Conservation (phyloP, 2,329 filamentous ascomycete genomes). For the Remersonia thermophila region DNA sequence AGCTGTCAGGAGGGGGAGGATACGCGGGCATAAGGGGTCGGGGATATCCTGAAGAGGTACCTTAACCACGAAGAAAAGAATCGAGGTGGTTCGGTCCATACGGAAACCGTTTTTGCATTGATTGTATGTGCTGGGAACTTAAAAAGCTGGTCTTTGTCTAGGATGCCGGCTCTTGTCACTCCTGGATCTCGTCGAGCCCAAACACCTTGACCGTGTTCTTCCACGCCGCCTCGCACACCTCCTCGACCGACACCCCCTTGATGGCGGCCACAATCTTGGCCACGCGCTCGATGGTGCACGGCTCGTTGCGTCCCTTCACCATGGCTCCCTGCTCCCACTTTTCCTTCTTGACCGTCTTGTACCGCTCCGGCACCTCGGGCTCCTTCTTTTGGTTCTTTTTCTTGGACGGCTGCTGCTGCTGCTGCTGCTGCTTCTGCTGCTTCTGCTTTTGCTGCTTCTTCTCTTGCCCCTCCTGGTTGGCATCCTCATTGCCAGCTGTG, state of each 20-base stretch:
- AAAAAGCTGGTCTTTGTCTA: no score
- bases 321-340: conserved; percentile 79
- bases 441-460: conserved; percentile 21
- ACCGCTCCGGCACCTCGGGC: conserved; percentile 56
- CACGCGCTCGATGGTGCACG: conserved; percentile 73
- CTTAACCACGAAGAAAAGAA: no score
- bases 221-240: conserved; percentile 80
- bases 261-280: conserved; percentile 81
- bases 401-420: conserved; percentile 18
- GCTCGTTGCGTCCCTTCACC: conserved; percentile 93
- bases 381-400: conserved; percentile 47
- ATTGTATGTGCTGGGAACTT: background rate
- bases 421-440: conserved; percentile 23
- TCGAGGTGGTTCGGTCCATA: background rate
- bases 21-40: conserved; percentile 46
- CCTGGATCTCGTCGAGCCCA: conserved; percentile 42
- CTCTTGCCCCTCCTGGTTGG: conserved; percentile 23
- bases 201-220: conserved; percentile 72
- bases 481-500: background rate
- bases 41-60: conserved; percentile 33
- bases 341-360: conserved; percentile 87
- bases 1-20: conserved; percentile 53
- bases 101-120: background rate
- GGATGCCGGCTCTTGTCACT: no score
- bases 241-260: conserved; percentile 66